Evolutionary conservation across 2,329 filamentous ascomycete species (phyloP).

Genomic region (Sarocladiaceae sp.): DNA sequence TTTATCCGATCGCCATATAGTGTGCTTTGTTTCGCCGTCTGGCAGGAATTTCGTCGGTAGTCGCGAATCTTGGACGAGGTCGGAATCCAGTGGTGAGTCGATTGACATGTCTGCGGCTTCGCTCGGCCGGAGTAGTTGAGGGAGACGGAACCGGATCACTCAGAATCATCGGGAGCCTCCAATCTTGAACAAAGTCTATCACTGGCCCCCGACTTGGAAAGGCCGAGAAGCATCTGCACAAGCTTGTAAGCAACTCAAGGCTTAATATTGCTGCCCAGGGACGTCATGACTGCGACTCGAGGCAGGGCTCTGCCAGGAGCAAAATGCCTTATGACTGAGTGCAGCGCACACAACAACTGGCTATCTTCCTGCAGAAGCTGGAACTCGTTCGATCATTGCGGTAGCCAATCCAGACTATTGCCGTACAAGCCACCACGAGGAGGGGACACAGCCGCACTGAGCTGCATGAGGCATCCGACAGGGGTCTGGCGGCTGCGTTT

Average conservation of each 20-base stretch:
- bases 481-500: background rate
- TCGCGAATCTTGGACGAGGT: conserved; percentile 1
- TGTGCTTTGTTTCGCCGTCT: background rate
- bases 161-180: too few species aligned
- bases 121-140: background rate
- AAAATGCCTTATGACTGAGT: too few species aligned
- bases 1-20: background rate
- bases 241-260: too few species aligned
- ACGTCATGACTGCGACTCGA: too few species aligned
- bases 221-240: too few species aligned
- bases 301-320: too few species aligned
- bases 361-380: background rate
- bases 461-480: conserved; percentile 6
- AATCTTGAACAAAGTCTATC: too few species aligned
- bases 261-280: too few species aligned
- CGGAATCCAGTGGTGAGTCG: background rate
- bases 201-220: too few species aligned
- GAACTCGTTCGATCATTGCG: background rate
- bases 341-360: background rate
- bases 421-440: background rate
- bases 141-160: too few species aligned
- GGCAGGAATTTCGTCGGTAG: background rate
- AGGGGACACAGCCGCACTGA: background rate
- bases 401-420: background rate
- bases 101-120: background rate